Conservation (phyloP, 371 early-diverging fungal genomes). For the Coemansia sp. region DNA sequence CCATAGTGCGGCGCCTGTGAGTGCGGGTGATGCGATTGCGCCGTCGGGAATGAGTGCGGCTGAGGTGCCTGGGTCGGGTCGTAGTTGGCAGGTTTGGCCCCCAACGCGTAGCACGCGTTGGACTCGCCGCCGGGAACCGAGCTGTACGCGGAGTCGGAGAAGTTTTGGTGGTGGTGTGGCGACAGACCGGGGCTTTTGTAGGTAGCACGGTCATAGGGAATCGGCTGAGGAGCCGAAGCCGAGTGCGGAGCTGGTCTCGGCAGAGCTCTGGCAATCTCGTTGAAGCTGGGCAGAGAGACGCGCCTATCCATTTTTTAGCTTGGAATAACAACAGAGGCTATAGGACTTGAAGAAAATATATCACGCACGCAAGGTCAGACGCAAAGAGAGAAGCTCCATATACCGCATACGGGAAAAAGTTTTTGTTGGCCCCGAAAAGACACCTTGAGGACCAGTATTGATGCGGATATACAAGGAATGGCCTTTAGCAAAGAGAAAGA, state of each 20-base stretch:
- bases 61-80: slow-evolving; percentile 4
- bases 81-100: slow-evolving; percentile 7
- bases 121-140: neutral
- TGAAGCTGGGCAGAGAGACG: slow-evolving; percentile 46
- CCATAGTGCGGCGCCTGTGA: neutral
- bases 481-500: neutral
- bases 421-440: neutral
- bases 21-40: slow-evolving; percentile 17
- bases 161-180: slow-evolving; percentile 1
- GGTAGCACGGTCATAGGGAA: slow-evolving; percentile 12
- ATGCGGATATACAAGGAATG: slow-evolving; percentile 4
- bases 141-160: neutral
- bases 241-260: slow-evolving; percentile 19
- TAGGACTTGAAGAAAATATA: neutral
- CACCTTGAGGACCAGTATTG: neutral
- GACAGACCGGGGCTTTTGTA: slow-evolving; percentile 3
- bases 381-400: neutral
- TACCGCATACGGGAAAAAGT: neutral
- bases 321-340: neutral
- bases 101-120: slow-evolving; percentile 13
- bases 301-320: slow-evolving; percentile 29
- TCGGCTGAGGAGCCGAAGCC: slow-evolving; percentile 11
- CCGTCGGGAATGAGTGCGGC: slow-evolving; percentile 11
- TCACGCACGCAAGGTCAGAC: neutral
- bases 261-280: slow-evolving; percentile 39